Percentiles rank a stretch among this genome's conserved stretches.
phyloP scores from a whole-genome alignment of 208 protist species.

The Trypanosoma mega region DNA sequence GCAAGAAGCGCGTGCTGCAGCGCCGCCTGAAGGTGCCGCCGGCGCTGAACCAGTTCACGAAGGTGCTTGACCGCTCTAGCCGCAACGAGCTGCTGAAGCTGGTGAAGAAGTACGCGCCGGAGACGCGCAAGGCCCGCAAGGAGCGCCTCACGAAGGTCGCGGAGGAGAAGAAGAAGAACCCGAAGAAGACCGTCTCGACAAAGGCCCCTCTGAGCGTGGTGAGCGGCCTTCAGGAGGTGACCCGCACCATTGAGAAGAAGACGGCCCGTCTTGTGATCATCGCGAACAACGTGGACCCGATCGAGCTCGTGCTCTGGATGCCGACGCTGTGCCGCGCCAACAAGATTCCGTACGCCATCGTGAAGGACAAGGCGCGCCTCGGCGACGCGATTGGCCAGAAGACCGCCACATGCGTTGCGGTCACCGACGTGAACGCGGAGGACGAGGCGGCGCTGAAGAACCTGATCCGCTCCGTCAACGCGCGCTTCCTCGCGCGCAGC shows the following conservation, averaged over 20 bases:
- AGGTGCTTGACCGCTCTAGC: constrained; percentile 93
- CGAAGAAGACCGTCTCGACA: constrained; percentile 70
- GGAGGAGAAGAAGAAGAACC: constrained; percentile 91
- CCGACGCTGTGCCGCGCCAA: constrained; percentile 98
- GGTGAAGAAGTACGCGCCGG: constrained; percentile 98
- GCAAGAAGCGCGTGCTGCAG: constrained; percentile 97
- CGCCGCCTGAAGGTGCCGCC: constrained; percentile 97
- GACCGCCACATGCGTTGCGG: constrained; percentile 94
- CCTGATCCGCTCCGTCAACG: constrained; percentile 91
- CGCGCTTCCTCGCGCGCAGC: constrained; percentile 94
- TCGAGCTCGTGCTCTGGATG: constrained; percentile 99
- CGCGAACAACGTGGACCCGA: constrained; percentile 99
- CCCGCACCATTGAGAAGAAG: constrained; percentile 97
- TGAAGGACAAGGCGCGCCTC: constrained; percentile 99
- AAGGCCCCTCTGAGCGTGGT: constrained; percentile 93
- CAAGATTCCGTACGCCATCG: constrained; percentile 99
- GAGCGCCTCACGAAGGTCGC: constrained; percentile 92
- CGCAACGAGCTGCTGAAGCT: constrained; percentile 97
- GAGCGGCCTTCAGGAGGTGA: constrained; percentile 98
- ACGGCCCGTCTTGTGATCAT: constrained; percentile 99
- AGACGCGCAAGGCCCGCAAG: constrained; percentile 95
- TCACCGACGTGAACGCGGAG: constrained; percentile 95
- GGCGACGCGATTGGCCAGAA: constrained; percentile 97
- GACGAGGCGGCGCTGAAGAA: constrained; percentile 93
- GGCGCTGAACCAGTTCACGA: constrained; percentile 88